phyloP scores from a whole-genome alignment of 345 rosid genomes.

The sweet orange (Citrus sinensis) region DVS_A1.0 CM039162.1:31241501-31242000 shows the following conservation, averaged over 20 bases:
- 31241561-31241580: constrained; percentile 48
- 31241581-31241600: background rate
- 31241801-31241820: background rate
- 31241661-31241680: constrained; percentile 13
- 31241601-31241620: background rate
- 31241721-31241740: constrained; percentile 13
- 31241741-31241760: constrained; percentile 44
- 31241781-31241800: constrained; percentile 34
- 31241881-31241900: constrained; percentile 48
- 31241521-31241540: constrained; percentile 63
- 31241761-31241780: constrained; percentile 38
- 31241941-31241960: background rate
- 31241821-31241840: background rate
- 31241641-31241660: constrained; percentile 18
- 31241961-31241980: background rate
- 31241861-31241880: constrained; percentile 37
- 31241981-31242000: no score
- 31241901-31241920: constrained; percentile 1
- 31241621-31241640: background rate
- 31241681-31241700: constrained; percentile 24
- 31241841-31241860: constrained; percentile 7
- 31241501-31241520: constrained; percentile 60
- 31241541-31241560: constrained; percentile 61
- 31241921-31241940: no score
- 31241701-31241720: constrained; percentile 5